Percentiles rank a stretch among this genome's conserved stretches.
These are phyloP conservation scores for Populus simonii DNA, from an alignment of 345 rosid species.

Conservation along the genomic window DNA sequence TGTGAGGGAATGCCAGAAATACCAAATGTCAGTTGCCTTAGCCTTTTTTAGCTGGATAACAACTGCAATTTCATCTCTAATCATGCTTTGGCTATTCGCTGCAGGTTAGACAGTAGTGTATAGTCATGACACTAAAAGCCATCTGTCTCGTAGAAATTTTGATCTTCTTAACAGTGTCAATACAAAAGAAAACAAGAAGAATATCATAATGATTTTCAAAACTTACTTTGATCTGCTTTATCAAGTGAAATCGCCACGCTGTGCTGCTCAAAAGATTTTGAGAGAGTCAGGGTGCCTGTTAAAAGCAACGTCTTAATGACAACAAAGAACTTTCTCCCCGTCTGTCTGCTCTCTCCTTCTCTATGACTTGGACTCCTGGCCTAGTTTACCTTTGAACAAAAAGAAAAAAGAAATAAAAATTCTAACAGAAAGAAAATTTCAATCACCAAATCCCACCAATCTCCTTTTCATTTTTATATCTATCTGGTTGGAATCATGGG, in stretches of 20 bases:
- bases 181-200: conserved; percentile 14
- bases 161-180: conserved; percentile 12
- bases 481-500: not conserved
- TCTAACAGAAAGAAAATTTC: not conserved
- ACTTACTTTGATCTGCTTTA: not conserved
- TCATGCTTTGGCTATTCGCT: conserved; percentile 74
- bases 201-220: not conserved
- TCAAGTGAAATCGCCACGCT: not conserved
- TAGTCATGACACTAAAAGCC: not conserved
- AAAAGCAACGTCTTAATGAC: not conserved
- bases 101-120: conserved; percentile 35
- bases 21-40: conserved; percentile 61
- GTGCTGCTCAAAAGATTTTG: not conserved
- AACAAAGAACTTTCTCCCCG: not conserved
- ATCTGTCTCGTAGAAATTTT: conserved; percentile 12
- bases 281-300: not conserved
- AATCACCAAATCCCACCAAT: not conserved
- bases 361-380: not conserved
- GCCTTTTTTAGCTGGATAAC: conserved; percentile 77
- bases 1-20: conserved; percentile 52
- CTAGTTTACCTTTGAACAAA: not conserved
- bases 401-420: not conserved
- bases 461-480: no score
- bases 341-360: not conserved
- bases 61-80: conserved; percentile 57